phyloP scores from a whole-genome alignment of 768 basidiomycete species.

The Boletus tomentosulus region DNA sequence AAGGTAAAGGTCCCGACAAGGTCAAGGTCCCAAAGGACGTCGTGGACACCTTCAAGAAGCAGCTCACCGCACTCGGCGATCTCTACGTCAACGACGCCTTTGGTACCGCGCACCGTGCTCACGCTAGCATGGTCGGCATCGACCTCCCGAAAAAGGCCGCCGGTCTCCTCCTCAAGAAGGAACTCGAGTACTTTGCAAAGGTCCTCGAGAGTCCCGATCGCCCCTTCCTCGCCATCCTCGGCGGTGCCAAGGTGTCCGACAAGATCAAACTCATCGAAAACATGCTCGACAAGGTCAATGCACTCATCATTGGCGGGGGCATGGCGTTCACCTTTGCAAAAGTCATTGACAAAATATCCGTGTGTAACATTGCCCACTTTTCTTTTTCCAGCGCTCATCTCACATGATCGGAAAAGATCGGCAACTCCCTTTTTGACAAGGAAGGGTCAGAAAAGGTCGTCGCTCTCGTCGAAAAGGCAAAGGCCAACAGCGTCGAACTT shows the following conservation, averaged over 20 bases:
- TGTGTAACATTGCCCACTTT: slow-evolving; percentile 30
- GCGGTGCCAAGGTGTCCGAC: slow-evolving; percentile 98
- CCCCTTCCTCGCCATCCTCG: slow-evolving; percentile 97
- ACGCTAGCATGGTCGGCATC: slow-evolving; percentile 98
- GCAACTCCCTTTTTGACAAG: slow-evolving; percentile 89
- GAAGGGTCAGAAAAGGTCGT: slow-evolving; percentile 85
- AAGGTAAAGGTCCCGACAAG: slow-evolving; percentile 97
- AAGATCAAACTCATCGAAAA: slow-evolving; percentile 99
- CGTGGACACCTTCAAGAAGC: slow-evolving; percentile 80
- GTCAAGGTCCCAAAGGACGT: slow-evolving; percentile 84
- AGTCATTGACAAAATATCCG: slow-evolving; percentile 73
- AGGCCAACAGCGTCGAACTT: slow-evolving; percentile 85
- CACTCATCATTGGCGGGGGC: slow-evolving; percentile 93
- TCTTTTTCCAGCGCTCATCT: background rate
- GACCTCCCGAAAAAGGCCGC: slow-evolving; percentile 89
- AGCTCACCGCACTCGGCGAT: slow-evolving; percentile 88
- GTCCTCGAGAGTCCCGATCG: slow-evolving; percentile 91
- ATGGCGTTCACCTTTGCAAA: slow-evolving; percentile 99
- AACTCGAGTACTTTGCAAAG: slow-evolving; percentile 98
- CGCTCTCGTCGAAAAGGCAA: slow-evolving; percentile 84
- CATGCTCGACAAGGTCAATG: slow-evolving; percentile 98
- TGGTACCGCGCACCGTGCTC: slow-evolving; percentile 96
- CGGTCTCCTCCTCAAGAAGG: slow-evolving; percentile 97
- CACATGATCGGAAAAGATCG: slow-evolving; percentile 51
- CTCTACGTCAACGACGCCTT: slow-evolving; percentile 99